Evolutionary conservation across 257 asterid species (phyloP).

Genomic region (Scutellaria galericulata): DNA sequence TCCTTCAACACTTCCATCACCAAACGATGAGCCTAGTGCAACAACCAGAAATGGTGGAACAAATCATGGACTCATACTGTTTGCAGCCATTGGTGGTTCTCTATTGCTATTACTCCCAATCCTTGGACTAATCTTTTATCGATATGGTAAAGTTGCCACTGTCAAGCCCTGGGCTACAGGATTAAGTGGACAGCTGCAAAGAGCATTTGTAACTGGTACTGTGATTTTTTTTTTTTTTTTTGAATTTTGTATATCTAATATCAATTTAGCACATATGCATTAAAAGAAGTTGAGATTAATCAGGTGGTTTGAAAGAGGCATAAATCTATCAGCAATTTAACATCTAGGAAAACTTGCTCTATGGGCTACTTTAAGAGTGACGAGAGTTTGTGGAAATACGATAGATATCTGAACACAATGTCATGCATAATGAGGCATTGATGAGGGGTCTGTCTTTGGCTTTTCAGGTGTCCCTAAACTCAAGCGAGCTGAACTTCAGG

Average conservation of each 20-base stretch:
- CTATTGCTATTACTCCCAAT: conserved; percentile 49
- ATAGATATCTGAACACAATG: not conserved
- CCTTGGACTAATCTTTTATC: conserved; percentile 41
- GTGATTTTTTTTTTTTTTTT: not conserved
- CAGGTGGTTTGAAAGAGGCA: not conserved
- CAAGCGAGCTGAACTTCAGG: conserved; percentile 75
- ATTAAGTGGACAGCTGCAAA: conserved; percentile 93
- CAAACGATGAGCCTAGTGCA: conserved; percentile 27
- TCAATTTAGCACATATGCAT: not conserved
- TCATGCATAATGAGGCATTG: not conserved
- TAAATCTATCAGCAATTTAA: not conserved
- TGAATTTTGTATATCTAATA: not conserved
- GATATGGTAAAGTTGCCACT: conserved; percentile 62
- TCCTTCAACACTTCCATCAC: conserved; percentile 43
- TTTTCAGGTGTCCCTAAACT: conserved; percentile 83
- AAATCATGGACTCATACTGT: conserved; percentile 37
- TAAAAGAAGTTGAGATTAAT: not conserved
- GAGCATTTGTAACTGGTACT: conserved; percentile 81
- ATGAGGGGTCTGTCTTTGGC: conserved; percentile 6
- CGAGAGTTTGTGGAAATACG: not conserved
- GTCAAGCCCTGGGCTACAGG: conserved; percentile 97
- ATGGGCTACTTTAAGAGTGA: not conserved
- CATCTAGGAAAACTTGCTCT: not conserved
- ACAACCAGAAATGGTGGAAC: conserved; percentile 7
- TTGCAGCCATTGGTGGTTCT: conserved; percentile 61